Percentiles rank a stretch among this genome's conserved stretches.
These are phyloP conservation scores for Neurospora sp. DNA, from an alignment of 495 filamentous ascomycete species.

Conservation along the genomic window DNA sequence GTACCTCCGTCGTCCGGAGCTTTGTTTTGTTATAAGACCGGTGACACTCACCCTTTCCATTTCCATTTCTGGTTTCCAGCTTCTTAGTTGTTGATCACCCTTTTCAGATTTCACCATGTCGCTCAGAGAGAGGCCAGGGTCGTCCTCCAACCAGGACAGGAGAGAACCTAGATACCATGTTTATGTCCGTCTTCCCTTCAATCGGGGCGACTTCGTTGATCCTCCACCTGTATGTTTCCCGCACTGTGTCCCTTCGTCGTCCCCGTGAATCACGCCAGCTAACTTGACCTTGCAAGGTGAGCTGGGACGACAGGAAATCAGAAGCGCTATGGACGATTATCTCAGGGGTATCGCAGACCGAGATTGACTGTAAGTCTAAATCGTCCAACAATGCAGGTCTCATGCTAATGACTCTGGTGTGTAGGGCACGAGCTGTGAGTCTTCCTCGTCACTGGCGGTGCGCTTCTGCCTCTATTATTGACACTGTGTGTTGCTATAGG, in stretches of 20 bases:
- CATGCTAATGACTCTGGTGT: background rate
- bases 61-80: background rate
- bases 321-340: conserved; percentile 82
- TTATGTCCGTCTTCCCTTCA: conserved; percentile 80
- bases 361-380: conserved; percentile 65
- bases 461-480: background rate
- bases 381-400: conserved; percentile 1
- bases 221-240: conserved; percentile 60
- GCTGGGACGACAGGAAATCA: conserved; percentile 68
- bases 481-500: conserved; percentile 23
- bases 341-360: conserved; percentile 63
- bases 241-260: conserved; percentile 7
- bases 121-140: conserved; percentile 9
- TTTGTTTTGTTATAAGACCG: background rate
- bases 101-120: conserved; percentile 4
- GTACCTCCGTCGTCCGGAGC: background rate
- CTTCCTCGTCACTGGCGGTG: background rate
- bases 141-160: conserved; percentile 5
- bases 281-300: conserved; percentile 25
- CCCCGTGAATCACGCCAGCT: background rate
- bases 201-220: conserved; percentile 78
- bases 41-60: background rate
- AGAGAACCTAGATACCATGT: conserved; percentile 53
- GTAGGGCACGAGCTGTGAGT: conserved; percentile 74
- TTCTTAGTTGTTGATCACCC: background rate